phyloP scores from a whole-genome alignment of 2,329 filamentous ascomycete genomes.

The Emydomyces testavorans region DNA sequence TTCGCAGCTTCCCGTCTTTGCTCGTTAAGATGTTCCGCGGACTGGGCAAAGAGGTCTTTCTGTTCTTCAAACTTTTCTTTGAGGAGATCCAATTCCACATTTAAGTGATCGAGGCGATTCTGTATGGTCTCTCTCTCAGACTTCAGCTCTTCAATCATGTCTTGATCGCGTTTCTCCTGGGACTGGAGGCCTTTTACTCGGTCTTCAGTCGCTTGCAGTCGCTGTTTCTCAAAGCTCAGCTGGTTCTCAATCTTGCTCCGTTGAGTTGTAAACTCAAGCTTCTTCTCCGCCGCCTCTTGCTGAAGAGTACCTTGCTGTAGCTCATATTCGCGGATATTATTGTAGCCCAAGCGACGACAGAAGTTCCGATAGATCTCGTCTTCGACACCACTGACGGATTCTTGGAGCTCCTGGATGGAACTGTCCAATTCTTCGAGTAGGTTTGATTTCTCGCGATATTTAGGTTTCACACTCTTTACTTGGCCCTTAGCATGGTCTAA shows the following conservation, averaged over 20 bases:
- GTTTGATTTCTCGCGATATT: conserved; percentile 59
- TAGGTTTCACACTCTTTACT: conserved; percentile 64
- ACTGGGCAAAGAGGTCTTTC: conserved; percentile 55
- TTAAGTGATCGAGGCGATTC: conserved; percentile 57
- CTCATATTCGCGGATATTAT: conserved; percentile 84
- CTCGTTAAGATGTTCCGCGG: conserved; percentile 63
- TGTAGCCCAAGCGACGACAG: conserved; percentile 75
- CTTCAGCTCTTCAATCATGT: conserved; percentile 58
- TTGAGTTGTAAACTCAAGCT: conserved; percentile 75
- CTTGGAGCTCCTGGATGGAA: conserved; percentile 45
- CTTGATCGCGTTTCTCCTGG: conserved; percentile 53
- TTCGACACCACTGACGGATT: conserved; percentile 66
- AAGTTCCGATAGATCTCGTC: conserved; percentile 79
- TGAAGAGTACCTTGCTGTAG: conserved; percentile 85
- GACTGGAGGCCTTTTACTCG: conserved; percentile 59
- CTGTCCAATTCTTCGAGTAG: conserved; percentile 53
- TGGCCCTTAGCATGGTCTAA: conserved; percentile 61
- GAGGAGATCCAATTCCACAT: conserved; percentile 65
- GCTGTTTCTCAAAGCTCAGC: conserved; percentile 55
- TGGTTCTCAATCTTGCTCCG: conserved; percentile 50
- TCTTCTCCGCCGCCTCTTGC: conserved; percentile 78
- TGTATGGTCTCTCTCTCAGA: conserved; percentile 64
- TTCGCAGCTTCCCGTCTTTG: conserved; percentile 72
- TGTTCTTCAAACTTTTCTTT: conserved; percentile 59
- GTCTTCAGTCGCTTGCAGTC: conserved; percentile 56